These are phyloP conservation scores for Begonia loranthoides DNA, from an alignment of 306 rosid species.

Conservation along the genomic window DNA sequence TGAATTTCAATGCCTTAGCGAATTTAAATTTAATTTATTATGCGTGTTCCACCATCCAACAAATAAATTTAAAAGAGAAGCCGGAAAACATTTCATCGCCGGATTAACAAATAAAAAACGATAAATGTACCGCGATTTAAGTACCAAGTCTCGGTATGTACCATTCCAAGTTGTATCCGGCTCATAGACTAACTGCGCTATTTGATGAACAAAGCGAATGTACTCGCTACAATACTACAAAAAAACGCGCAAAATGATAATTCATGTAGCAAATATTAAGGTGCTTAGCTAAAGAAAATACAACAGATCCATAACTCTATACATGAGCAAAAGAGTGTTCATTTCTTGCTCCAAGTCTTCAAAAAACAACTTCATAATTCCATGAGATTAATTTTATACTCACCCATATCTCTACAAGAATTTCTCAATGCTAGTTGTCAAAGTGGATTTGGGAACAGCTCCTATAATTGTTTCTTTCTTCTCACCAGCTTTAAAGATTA, in stretches of 20 bases:
- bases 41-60: too few species aligned
- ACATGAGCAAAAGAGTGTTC: neutral
- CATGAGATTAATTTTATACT: slow-evolving; percentile 6
- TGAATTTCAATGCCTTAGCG: too few species aligned
- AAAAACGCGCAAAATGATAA: neutral
- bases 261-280: neutral
- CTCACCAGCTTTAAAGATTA: slow-evolving; percentile 72
- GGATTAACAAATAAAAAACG: too few species aligned
- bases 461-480: slow-evolving; percentile 81
- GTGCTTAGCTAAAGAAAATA: neutral
- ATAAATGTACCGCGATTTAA: too few species aligned
- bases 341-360: neutral
- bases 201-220: neutral
- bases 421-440: slow-evolving; percentile 70
- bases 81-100: too few species aligned
- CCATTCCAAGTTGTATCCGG: too few species aligned
- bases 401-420: slow-evolving; percentile 39
- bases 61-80: too few species aligned
- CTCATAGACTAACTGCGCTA: neutral
- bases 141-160: too few species aligned
- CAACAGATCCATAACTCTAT: neutral
- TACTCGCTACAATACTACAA: neutral
- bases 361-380: neutral
- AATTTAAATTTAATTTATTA: too few species aligned
- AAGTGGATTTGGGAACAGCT: slow-evolving; percentile 73